phyloP scores from a whole-genome alignment of 2,329 filamentous ascomycete genomes.

The Diaporthe sp. region DNA sequence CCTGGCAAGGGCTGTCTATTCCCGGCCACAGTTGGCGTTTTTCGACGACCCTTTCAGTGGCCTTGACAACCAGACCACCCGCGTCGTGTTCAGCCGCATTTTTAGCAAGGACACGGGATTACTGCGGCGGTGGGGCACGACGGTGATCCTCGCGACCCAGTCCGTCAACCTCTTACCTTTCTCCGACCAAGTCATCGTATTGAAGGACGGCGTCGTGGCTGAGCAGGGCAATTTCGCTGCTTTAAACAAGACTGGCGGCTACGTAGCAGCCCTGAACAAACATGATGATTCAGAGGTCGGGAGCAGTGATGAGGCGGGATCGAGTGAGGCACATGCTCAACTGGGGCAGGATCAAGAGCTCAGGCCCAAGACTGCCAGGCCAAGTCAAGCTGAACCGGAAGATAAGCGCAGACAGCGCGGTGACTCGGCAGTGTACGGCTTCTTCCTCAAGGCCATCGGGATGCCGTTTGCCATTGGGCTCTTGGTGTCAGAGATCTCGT shows the following conservation, averaged over 20 bases:
- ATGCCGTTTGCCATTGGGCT: constrained; percentile 3
- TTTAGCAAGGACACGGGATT: constrained; percentile 56
- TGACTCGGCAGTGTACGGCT: constrained; percentile 2
- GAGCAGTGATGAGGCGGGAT: not conserved
- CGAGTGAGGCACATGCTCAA: not conserved
- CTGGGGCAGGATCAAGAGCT: not conserved
- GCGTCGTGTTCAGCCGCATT: constrained; percentile 57
- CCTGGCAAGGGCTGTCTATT: constrained; percentile 64
- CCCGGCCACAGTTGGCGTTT: constrained; percentile 54
- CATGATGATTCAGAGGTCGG: not conserved
- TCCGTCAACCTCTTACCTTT: constrained; percentile 17
- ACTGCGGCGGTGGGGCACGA: constrained; percentile 53
- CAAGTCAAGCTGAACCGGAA: not conserved
- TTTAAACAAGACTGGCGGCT: constrained; percentile 1
- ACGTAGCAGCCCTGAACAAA: not conserved
- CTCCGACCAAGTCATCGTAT: constrained; percentile 7
- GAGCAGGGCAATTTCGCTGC: constrained; percentile 13
- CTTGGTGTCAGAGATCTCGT: not conserved
- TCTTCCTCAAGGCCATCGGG: constrained; percentile 13
- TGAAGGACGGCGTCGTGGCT: constrained; percentile 17
- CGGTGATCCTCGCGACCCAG: constrained; percentile 49
- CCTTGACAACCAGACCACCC: constrained; percentile 60
- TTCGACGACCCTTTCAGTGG: constrained; percentile 63
- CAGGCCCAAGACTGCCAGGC: not conserved
- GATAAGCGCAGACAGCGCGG: constrained; percentile 32